These are phyloP conservation scores for Poronia punctata DNA, from an alignment of 495 filamentous ascomycete species.

Conservation along the genomic window DNA sequence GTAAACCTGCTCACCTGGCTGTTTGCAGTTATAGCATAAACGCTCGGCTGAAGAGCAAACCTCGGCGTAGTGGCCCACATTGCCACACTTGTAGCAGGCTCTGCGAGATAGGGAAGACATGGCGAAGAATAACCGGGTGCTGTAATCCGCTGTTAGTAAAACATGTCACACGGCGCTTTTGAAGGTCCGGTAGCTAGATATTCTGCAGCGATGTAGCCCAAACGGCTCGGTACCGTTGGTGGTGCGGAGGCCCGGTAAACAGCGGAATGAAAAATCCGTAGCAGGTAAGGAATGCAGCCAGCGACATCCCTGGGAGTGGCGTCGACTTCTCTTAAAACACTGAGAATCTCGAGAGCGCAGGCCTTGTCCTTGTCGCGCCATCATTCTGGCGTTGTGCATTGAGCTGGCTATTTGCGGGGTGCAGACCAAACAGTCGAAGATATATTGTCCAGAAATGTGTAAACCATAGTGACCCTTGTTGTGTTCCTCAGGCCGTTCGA, in stretches of 20 bases:
- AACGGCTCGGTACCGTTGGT: constrained; percentile 8
- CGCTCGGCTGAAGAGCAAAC: constrained; percentile 94
- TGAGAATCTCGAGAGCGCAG: too few species aligned
- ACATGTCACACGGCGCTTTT: too few species aligned
- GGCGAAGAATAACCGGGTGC: constrained; percentile 32
- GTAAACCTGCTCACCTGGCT: constrained; percentile 58
- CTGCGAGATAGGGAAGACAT: constrained; percentile 95
- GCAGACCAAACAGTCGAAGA: too few species aligned
- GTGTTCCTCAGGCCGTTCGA: too few species aligned
- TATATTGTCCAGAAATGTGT: too few species aligned
- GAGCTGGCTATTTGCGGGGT: too few species aligned
- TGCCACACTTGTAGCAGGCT: constrained; percentile 99
- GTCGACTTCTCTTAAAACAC: too few species aligned
- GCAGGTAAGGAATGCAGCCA: background rate
- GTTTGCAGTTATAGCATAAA: constrained; percentile 99
- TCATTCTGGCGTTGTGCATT: too few species aligned
- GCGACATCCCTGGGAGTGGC: too few species aligned
- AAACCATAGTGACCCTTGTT: too few species aligned
- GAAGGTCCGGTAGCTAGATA: constrained; percentile 25
- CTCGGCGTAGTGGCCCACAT: constrained; percentile 98
- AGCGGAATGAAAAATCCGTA: background rate
- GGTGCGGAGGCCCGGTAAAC: background rate
- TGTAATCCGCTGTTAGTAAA: constrained; percentile 34
- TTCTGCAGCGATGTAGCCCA: constrained; percentile 30
- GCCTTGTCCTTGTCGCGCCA: too few species aligned